Base-by-base conservation (phyloP, 257 asterid genomes). In the Plantago ovata region DNA sequence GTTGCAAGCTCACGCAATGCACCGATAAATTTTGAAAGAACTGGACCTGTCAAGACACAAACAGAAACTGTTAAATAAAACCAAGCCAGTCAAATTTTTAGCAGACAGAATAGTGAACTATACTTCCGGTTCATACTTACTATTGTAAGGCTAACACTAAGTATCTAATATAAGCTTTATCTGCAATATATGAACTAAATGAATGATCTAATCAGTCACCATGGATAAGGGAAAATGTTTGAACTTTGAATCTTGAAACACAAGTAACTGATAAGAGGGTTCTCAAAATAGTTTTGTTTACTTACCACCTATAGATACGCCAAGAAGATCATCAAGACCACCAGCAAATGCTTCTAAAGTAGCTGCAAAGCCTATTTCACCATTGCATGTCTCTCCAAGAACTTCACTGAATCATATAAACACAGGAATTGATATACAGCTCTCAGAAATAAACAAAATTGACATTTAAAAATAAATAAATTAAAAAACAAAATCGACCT, bases 321-420 rank as follows among this genome's bases (percentile, higher is more conserved):
- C 89, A 38, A 92, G 77, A 63, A 94, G 95, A 71, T 92, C 98
- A 63, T 92, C 98, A 53, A 79, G 85, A 60, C 89, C 95, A 67
- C 95, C 98, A 63, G 91, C 92, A 74, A 92, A 92, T 55, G 95
- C 88, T 77, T 92, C 98, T 73, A 91, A 62, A 44, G 95, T 76
- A 62, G 87, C 93, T 5, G 92, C 98, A 69, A 91, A 91, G 68
- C 70, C 77, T 64, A 73, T 66, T 73, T 91, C 98, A 19, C 90
- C 88, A 57, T 81, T 77, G 68, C 81, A 75, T 42, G 95, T 72
- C 67, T 85, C 95, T 52, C 84, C 98, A 60, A 87, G 95, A 63
- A 78, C 75, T 60, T 87, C 96, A 79, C 98, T 91, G 79, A 39
- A 66, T 50, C 51, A 38, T 44, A 54, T 50, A 50, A 45, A 45